phyloP scores from a whole-genome alignment of 83 land plant species.

The Larix sibirica region DNA sequence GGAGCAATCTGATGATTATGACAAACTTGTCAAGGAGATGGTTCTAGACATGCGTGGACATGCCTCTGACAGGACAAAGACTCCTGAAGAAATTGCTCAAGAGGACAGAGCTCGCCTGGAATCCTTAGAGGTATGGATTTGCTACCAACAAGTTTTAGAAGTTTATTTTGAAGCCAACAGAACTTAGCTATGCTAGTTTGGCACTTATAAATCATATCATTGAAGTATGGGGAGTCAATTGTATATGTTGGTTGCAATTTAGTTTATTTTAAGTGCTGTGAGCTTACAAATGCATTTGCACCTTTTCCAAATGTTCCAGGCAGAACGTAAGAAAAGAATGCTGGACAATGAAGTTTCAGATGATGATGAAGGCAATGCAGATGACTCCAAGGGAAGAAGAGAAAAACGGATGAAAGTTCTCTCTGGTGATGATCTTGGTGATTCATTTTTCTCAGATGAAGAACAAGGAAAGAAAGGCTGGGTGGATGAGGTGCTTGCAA shows the following conservation, averaged over 20 bases:
- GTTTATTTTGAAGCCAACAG: slow-evolving; percentile 6
- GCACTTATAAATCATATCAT: background rate
- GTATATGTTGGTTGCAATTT: background rate
- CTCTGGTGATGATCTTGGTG: slow-evolving; percentile 97
- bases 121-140: slow-evolving; percentile 64
- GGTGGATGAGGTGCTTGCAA: slow-evolving; percentile 81
- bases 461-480: slow-evolving; percentile 53
- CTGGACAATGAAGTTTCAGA: slow-evolving; percentile 54
- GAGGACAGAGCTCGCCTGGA: slow-evolving; percentile 88
- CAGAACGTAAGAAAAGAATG: slow-evolving; percentile 88
- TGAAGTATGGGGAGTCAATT: background rate
- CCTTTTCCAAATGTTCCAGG: slow-evolving; percentile 42
- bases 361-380: slow-evolving; percentile 26
- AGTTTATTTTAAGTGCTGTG: background rate
- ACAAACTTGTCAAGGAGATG: slow-evolving; percentile 81
- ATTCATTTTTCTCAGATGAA: slow-evolving; percentile 67
- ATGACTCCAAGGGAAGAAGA: slow-evolving; percentile 10
- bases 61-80: slow-evolving; percentile 86
- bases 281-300: background rate
- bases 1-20: slow-evolving; percentile 83
- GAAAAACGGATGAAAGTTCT: slow-evolving; percentile 30
- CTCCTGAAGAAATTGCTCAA: slow-evolving; percentile 86
- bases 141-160: background rate
- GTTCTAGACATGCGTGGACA: slow-evolving; percentile 75
- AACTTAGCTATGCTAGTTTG: background rate